Evolutionary conservation across 2,329 filamentous ascomycete genomes (phyloP).

Genomic region (Lasiodiplodia sp.): DNA sequence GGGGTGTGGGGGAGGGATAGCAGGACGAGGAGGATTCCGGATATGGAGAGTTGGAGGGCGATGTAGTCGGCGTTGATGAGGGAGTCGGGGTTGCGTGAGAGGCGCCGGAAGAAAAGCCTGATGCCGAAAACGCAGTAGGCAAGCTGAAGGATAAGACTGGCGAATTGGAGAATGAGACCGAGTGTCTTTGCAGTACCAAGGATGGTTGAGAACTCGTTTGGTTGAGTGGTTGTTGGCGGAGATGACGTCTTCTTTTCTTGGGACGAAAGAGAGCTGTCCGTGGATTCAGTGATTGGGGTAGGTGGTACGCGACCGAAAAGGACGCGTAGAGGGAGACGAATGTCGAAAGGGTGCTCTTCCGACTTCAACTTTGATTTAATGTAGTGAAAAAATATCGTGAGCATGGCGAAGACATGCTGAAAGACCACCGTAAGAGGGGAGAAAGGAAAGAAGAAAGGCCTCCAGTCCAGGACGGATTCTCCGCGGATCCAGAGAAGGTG

Average conservation of each 20-base stretch:
- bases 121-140: background rate
- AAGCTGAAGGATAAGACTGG: background rate
- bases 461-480: conserved; percentile 5
- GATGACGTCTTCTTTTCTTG: background rate
- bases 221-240: background rate
- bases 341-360: background rate
- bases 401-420: background rate
- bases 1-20: background rate
- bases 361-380: background rate
- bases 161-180: background rate
- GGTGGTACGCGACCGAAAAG: background rate
- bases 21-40: background rate
- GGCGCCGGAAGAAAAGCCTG: background rate
- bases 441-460: conserved; percentile 11
- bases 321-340: background rate
- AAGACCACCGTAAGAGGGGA: conserved; percentile 6
- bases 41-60: conserved; percentile 7
- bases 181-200: background rate
- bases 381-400: background rate
- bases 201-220: background rate
- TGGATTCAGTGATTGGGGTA: background rate
- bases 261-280: background rate
- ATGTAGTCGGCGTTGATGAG: conserved; percentile 8
- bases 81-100: background rate
- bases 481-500: conserved; percentile 14